Evolutionary conservation across 352 stramenopile genomes (phyloP), one percentile per base, ranked within the genome.

Genomic region (Peronosclerospora sorghi): DNA sequence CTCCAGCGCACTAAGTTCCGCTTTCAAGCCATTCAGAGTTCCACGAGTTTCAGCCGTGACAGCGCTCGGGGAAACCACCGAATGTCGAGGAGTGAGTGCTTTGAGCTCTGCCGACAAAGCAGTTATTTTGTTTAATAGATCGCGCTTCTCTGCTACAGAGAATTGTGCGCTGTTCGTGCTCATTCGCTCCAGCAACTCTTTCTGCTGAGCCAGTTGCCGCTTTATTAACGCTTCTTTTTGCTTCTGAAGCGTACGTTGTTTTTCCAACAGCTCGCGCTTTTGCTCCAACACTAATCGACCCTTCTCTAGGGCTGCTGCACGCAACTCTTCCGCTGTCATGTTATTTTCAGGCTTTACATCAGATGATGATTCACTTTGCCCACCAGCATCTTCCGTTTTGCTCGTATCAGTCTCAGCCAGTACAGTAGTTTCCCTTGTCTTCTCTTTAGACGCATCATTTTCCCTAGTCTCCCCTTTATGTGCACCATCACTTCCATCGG

Each of bases 111-210:
- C 59, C 1, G 73, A 87, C 34, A 90, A 49, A 1, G 66, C 48
- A 26, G 67, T 87, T 54, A 93, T 90, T 59, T 93, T 93, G 59
- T 83, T 86, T 32, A 90, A 45, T 20, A 93, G 56, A 24, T 83
- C 68, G 27, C 73, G 65, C 45, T 89, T 87, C 54, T 93, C 80
- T 10, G 59, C 56, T 13, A 69, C 54, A 18, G 73, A 83, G 40
- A 90, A 79, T 38, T 73, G 62, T 0, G 67, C 59, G 18, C 69
- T 81, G 60, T 83, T 83, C n/a, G 70, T 51, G 49, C 77, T 88
- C 73, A 87, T 90, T 35, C 72, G 67, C 43, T 87, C 69, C 36
- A 93, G 54, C 45, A 89, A 55, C 51, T 87, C 70, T 39, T 87
- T 90, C 32, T 88, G 73, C 40, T 93, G 80, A 1, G 68, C 60